Base-by-base conservation (phyloP, 257 asterid species). In the Verbascum thapsus region DNA sequence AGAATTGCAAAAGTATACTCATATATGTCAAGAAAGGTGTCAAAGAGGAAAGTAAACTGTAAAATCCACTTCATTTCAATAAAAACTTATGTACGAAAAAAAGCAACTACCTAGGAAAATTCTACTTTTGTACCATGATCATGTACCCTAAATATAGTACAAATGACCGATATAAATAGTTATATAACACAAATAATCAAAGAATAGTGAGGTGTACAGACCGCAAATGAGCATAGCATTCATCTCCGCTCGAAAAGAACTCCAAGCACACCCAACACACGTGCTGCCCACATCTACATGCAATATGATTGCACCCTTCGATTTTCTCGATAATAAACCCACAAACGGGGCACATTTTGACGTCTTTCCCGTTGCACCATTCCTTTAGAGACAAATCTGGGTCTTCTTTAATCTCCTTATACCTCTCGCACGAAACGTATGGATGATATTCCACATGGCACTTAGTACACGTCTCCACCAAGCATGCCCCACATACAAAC, bases 371-470 rank as follows among this genome's bases (percentile, higher is more conserved):
- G 6, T 20, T 32, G 71, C 91, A 67, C 99, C 99, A 94, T 69
- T 78, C 91, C 76, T 79, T 70, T 19, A 94, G 76, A 1, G 97
- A 89, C 5, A 70, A 72, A 73, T 94, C 99, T 0, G 99, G 99
- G 49, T 94, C 88, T 0, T 72, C 77, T 71, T 89, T 94, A 60
- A 83, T 78, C 80, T 80, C 86, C 13, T 53, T 67, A 41, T 90
- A 94, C 69, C 58, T 80, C 67, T 83, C 95, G 10, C 99, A 94
- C 0, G 97, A 75, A 12, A 87, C 23, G 61, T 62, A 68, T 0
- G 88, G 90, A 53, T 94, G 99, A 56, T 84, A 82, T 58, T 94
- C 99, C 73, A 79, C 56, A 84, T 94, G 99, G 84, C 99, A 94
- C 65, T 67, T 55, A 0, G 91, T 87, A 45, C 99, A 94, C 0